A percentile compares a stretch with the other conserved stretches of the same genome.
phyloP scores from a whole-genome alignment of 768 basidiomycete species.

The Astraeus odoratus region DNA sequence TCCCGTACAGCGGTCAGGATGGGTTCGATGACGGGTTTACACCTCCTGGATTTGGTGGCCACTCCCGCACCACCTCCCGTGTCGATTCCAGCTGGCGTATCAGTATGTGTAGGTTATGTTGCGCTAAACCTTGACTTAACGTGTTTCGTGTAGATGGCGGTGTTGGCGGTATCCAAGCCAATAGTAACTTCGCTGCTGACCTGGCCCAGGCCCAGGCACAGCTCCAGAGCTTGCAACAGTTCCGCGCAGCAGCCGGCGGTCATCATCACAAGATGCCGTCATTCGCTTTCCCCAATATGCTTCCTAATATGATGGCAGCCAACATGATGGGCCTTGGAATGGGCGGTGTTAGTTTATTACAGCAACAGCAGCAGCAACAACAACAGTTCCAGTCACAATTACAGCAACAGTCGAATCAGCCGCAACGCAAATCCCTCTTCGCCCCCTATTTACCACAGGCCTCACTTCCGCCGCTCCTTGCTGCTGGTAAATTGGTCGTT shows the following conservation, averaged over 20 bases:
- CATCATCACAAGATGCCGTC: conserved; percentile 97
- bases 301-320: conserved; percentile 95
- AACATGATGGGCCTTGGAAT: conserved; percentile 91
- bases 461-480: conserved; percentile 90
- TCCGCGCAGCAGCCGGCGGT: conserved; percentile 90
- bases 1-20: conserved; percentile 48
- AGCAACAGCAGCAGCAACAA: conserved; percentile 75
- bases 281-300: conserved; percentile 97
- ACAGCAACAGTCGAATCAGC: conserved; percentile 86
- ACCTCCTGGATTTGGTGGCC: conserved; percentile 53
- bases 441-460: conserved; percentile 98
- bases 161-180: conserved; percentile 59
- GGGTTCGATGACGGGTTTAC: conserved; percentile 77
- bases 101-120: conserved; percentile 44
- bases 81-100: conserved; percentile 86
- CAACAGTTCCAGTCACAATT: conserved; percentile 89
- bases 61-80: conserved; percentile 69
- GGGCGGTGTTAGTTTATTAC: conserved; percentile 76
- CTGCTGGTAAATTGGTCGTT: conserved; percentile 95
- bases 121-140: conserved; percentile 7
- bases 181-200: conserved; percentile 65
- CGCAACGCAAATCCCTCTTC: conserved; percentile 96
- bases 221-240: conserved; percentile 91
- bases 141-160: conserved; percentile 52
- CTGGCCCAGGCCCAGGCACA: conserved; percentile 97